phyloP scores from a whole-genome alignment of 345 rosid genomes.

The Citrus glauca region DNA sequence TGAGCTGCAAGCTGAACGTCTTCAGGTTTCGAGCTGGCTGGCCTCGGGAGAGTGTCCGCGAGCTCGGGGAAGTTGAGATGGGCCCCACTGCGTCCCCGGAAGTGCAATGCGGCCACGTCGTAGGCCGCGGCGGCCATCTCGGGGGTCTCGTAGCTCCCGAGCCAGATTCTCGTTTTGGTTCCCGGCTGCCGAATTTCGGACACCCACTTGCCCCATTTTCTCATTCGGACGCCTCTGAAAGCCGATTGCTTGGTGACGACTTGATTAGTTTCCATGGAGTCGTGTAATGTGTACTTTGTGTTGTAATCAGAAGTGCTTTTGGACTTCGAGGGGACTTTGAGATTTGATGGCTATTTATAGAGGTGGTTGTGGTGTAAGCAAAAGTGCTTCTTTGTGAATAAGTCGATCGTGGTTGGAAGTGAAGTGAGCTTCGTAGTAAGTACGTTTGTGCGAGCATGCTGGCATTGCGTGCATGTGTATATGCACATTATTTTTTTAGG shows the following conservation, averaged over 20 bases:
- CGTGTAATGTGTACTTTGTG: background rate
- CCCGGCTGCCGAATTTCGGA: conserved; percentile 92
- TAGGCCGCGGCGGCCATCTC: conserved; percentile 98
- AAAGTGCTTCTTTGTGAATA: background rate
- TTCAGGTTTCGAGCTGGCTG: conserved; percentile 47
- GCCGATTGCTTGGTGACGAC: background rate
- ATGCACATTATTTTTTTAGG: background rate
- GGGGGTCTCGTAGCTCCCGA: conserved; percentile 76
- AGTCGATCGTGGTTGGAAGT: background rate
- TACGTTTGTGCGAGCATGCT: conserved; percentile 31
- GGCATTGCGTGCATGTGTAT: background rate
- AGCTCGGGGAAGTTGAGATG: conserved; percentile 72
- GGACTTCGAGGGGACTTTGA: background rate
- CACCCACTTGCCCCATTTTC: conserved; percentile 99
- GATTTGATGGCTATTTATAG: conserved; percentile 16
- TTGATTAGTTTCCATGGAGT: background rate
- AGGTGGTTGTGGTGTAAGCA: background rate
- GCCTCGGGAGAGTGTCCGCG: conserved; percentile 39
- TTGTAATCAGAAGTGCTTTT: background rate
- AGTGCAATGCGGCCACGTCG: conserved; percentile 70
- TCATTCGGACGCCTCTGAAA: conserved; percentile 71
- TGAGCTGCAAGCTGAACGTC: conserved; percentile 79
- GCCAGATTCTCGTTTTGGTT: conserved; percentile 78
- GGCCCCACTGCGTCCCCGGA: conserved; percentile 49
- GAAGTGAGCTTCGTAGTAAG: conserved; percentile 44